Evolutionary conservation across 768 basidiomycete species (phyloP).

Genomic region (Boletus speciosus): DNA sequence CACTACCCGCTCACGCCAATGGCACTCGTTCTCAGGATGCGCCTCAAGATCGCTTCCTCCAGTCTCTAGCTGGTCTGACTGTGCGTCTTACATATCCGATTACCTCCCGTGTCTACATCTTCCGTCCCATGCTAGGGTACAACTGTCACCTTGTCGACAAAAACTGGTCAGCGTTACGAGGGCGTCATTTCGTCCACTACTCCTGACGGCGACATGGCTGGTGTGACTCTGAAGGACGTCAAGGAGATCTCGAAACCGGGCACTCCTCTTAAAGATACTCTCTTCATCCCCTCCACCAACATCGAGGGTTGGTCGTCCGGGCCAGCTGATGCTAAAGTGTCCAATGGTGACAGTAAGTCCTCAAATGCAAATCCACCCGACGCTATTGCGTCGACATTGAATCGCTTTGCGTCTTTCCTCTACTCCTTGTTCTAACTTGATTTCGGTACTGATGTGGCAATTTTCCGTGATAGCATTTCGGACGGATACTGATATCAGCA

Average conservation of each 20-base stretch:
- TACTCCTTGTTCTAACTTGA: not conserved
- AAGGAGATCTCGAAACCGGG: constrained; percentile 68
- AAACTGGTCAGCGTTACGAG: constrained; percentile 69
- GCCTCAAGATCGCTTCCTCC: constrained; percentile 58
- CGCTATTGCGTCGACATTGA: not conserved
- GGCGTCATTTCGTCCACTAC: constrained; percentile 62
- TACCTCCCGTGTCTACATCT: constrained; percentile 11
- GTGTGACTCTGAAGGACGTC: constrained; percentile 74
- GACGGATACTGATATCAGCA: constrained; percentile 78
- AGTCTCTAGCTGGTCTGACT: constrained; percentile 65
- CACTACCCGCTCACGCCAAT: constrained; percentile 44
- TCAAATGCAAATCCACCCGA: not conserved
- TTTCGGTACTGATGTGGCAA: constrained; percentile 12
- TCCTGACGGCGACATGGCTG: constrained; percentile 63
- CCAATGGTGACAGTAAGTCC: constrained; percentile 70
- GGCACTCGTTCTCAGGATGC: constrained; percentile 44
- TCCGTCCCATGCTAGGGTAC: constrained; percentile 52
- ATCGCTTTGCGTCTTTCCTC: not conserved
- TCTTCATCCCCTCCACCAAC: constrained; percentile 69
- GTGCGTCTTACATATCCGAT: constrained; percentile 42
- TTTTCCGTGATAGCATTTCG: constrained; percentile 57
- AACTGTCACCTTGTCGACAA: constrained; percentile 71
- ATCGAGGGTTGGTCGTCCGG: constrained; percentile 74
- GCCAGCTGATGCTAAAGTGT: constrained; percentile 63
- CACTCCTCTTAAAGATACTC: constrained; percentile 62